A percentile compares a stretch with the other conserved stretches of the same genome.
Evolutionary conservation across 345 rosid species (phyloP).

Genomic region (Raphanus sativus): DNA sequence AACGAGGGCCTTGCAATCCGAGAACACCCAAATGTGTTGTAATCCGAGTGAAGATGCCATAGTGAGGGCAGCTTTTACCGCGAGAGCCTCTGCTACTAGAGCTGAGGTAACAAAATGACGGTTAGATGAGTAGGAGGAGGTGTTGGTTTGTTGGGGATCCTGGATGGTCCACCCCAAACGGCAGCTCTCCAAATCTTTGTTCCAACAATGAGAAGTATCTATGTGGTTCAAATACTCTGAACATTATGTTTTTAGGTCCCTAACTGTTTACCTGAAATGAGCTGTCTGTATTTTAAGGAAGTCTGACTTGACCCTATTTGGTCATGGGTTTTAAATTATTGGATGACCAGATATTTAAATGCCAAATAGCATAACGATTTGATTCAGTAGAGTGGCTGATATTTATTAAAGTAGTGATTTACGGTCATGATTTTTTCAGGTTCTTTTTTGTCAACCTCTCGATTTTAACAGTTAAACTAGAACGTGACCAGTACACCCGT

Average conservation of each 20-base stretch:
- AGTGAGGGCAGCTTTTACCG: too few relatives aligned
- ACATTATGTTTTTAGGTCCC: not conserved
- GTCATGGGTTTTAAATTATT: constrained; percentile 3
- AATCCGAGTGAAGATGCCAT: too few relatives aligned
- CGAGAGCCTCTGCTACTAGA: too few relatives aligned
- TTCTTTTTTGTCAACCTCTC: not conserved
- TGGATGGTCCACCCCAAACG: too few relatives aligned
- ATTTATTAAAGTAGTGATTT: not conserved
- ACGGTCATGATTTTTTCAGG: not conserved
- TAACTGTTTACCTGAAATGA: constrained; percentile 13
- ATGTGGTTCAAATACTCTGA: constrained; percentile 3
- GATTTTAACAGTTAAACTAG: not conserved
- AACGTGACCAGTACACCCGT: too few relatives aligned
- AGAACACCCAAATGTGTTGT: too few relatives aligned
- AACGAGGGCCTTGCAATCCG: too few relatives aligned
- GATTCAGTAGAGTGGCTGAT: not conserved
- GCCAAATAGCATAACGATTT: constrained; percentile 7
- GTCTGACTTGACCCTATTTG: not conserved
- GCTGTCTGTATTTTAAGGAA: constrained; percentile 23
- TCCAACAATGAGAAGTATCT: not conserved
- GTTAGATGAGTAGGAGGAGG: too few relatives aligned
- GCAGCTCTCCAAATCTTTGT: too few relatives aligned
- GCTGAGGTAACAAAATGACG: too few relatives aligned
- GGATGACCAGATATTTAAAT: constrained; percentile 6
- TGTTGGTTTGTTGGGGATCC: too few relatives aligned